Evolutionary conservation across 2,329 filamentous ascomycete genomes (phyloP).

Genomic region (Blastomyces percursus): DNA sequence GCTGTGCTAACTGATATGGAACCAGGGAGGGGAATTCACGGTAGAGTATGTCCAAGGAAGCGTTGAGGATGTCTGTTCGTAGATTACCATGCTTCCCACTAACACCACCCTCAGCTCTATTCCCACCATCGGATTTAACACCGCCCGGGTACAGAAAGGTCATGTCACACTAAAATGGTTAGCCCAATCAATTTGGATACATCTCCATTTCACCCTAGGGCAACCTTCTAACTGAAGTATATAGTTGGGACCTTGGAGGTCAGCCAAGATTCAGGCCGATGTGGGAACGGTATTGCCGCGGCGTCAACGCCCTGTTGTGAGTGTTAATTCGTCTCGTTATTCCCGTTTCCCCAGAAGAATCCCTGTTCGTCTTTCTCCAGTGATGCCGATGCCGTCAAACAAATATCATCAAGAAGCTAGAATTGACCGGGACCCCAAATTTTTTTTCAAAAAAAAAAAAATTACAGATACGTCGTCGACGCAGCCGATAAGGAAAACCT

Average conservation of each 20-base stretch:
- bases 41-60: conserved; percentile 64
- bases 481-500: conserved; percentile 75
- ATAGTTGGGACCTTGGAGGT: conserved; percentile 86
- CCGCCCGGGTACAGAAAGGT: conserved; percentile 94
- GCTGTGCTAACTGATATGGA: conserved; percentile 26
- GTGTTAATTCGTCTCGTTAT: background rate
- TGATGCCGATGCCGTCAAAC: background rate
- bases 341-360: background rate
- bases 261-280: conserved; percentile 95
- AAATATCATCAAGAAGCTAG: background rate
- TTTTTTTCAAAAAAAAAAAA: background rate
- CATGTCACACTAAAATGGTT: conserved; percentile 96
- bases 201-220: background rate
- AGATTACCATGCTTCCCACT: conserved; percentile 2
- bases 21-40: conserved; percentile 92
- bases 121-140: conserved; percentile 97
- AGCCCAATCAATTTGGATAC: conserved; percentile 7
- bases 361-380: background rate
- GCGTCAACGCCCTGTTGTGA: conserved; percentile 88
- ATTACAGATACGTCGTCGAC: conserved; percentile 82
- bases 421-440: background rate
- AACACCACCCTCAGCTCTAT: conserved; percentile 58
- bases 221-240: conserved; percentile 3
- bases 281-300: conserved; percentile 98
- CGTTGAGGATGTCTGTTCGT: background rate